phyloP scores from a whole-genome alignment of 306 rosid species.

The Abrus pulchellus region DNA sequence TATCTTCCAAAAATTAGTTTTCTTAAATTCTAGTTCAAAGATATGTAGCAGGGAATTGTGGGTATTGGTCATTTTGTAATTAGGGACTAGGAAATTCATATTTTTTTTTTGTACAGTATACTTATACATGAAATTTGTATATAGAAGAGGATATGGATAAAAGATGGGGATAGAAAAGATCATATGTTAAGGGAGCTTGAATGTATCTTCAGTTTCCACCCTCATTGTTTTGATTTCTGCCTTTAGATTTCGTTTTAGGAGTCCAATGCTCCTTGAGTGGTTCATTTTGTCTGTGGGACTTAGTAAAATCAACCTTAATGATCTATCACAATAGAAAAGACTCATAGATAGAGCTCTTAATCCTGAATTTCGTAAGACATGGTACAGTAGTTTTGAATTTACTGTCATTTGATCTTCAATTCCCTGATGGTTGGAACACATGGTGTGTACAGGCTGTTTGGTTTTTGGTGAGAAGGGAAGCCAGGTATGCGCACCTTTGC shows the following conservation, averaged over 20 bases:
- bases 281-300: not conserved
- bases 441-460: not conserved
- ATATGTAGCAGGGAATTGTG: not conserved
- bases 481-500: not conserved
- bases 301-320: not conserved
- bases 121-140: not conserved
- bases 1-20: no score
- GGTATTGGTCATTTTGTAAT: not conserved
- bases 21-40: no score
- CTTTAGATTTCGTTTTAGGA: not conserved
- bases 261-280: slow-evolving; percentile 12
- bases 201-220: not conserved
- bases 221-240: slow-evolving; percentile 28
- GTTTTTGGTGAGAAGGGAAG: slow-evolving; percentile 1
- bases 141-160: slow-evolving; percentile 9
- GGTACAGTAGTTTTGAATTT: slow-evolving; percentile 17
- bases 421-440: not conserved
- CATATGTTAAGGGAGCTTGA: slow-evolving; percentile 7
- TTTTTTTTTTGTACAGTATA: not conserved
- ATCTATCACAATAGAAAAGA: not conserved
- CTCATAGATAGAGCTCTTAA: not conserved
- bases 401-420: slow-evolving; percentile 6
- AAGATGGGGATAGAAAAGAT: slow-evolving; percentile 4
- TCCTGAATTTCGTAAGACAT: not conserved
- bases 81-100: not conserved